Conservation (phyloP, 371 early-diverging fungal species). For the Syncephalastrum sp. region DNA sequence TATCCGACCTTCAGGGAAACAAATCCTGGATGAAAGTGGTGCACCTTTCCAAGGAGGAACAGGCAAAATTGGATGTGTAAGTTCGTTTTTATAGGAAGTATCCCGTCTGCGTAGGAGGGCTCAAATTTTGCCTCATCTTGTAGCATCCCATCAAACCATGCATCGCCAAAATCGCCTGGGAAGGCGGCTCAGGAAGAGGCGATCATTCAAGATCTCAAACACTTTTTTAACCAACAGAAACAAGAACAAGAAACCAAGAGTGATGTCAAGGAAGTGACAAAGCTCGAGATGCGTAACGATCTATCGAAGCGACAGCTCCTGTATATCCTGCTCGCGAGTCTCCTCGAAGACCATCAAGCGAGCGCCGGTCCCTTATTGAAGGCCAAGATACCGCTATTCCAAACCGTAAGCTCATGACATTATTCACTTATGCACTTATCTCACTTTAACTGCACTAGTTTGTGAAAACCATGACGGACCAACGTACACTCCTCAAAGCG, state of each 20-base stretch:
- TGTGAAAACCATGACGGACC: constrained; percentile 60
- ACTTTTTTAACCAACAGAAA: constrained; percentile 38
- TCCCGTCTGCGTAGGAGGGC: too few species aligned
- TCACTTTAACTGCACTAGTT: constrained; percentile 39
- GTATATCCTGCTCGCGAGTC: constrained; percentile 54
- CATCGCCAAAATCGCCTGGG: constrained; percentile 8
- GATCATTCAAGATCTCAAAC: constrained; percentile 48
- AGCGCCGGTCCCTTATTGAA: constrained; percentile 24
- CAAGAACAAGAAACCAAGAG: constrained; percentile 14
- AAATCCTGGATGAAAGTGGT: constrained; percentile 70
- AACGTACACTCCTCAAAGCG: constrained; percentile 57
- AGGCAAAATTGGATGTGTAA: constrained; percentile 54
- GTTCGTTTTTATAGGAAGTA: neutral
- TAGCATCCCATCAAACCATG: too few species aligned
- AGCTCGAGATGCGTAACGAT: constrained; percentile 75
- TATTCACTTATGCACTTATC: neutral
- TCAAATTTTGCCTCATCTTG: too few species aligned
- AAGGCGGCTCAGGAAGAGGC: constrained; percentile 44
- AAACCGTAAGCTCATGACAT: constrained; percentile 35
- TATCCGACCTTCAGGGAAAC: constrained; percentile 6
- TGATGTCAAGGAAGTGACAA: constrained; percentile 68
- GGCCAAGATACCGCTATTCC: constrained; percentile 50
- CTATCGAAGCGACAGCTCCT: constrained; percentile 67
- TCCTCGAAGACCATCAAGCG: constrained; percentile 50
- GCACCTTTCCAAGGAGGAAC: constrained; percentile 62